A percentile compares a stretch with the other conserved stretches of the same genome.
These are phyloP conservation scores for Puccinia triticina DNA, from an alignment of 1,284 basidiomycete species.

Conservation along the genomic window DNA sequence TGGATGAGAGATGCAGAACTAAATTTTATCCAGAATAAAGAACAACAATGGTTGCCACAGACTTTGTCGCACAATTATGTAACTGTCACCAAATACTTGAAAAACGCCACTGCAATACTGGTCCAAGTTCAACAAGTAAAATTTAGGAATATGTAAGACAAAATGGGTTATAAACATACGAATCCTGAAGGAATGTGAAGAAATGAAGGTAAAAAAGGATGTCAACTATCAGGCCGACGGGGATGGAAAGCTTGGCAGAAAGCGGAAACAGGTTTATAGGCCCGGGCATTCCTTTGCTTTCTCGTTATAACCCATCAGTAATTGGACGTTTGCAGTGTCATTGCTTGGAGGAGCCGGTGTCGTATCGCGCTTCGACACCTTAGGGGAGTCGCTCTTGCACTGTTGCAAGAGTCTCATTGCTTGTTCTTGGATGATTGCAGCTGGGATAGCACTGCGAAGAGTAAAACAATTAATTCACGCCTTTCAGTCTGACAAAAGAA, in stretches of 20 bases:
- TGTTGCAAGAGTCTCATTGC: not conserved
- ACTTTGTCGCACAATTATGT: too few species aligned
- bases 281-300: not conserved
- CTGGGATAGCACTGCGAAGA: not conserved
- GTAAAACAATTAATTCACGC: not conserved
- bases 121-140: too few species aligned
- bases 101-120: too few species aligned
- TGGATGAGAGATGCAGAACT: too few species aligned
- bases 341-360: not conserved
- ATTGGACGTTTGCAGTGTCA: not conserved
- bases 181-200: not conserved
- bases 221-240: too few species aligned
- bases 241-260: not conserved
- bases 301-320: constrained; percentile 16
- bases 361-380: not conserved
- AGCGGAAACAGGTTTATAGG: not conserved
- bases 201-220: not conserved
- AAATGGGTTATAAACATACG: too few species aligned
- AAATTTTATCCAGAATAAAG: too few species aligned
- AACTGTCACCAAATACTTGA: too few species aligned
- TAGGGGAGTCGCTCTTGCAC: not conserved
- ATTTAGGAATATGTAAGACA: too few species aligned
- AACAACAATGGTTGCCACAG: too few species aligned
- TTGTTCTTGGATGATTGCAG: not conserved
- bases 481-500: not conserved